Percentiles rank a stretch among this genome's conserved stretches.
Evolutionary conservation across 371 early-diverging fungal genomes (phyloP).

Genomic region (Coemansia sp.): DNA sequence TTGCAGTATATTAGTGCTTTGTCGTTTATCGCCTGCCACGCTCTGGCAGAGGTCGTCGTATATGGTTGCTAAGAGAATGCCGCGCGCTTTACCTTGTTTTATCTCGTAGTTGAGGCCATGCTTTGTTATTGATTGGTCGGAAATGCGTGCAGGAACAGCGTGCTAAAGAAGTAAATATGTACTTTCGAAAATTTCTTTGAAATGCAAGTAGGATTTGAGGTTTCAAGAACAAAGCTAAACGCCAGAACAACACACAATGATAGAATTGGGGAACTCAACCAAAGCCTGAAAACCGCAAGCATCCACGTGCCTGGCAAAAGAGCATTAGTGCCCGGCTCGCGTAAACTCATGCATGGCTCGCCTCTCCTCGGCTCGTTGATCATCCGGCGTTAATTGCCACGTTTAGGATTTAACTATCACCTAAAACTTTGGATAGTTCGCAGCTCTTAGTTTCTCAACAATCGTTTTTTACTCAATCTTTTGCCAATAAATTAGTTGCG

Average conservation of each 20-base stretch:
- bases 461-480: neutral
- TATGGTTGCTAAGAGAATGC: too few species aligned
- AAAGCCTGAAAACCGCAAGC: neutral
- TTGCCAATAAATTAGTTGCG: neutral
- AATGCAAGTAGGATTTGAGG: neutral
- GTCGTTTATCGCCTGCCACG: too few species aligned
- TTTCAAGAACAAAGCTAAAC: neutral
- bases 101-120: neutral
- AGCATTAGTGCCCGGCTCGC: neutral
- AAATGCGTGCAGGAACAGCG: neutral
- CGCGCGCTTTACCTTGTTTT: too few species aligned
- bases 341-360: neutral
- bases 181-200: neutral
- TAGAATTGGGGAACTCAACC: neutral
- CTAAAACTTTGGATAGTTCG: too few species aligned
- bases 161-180: neutral
- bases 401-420: neutral
- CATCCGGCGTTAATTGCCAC: neutral
- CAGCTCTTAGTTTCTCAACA: neutral
- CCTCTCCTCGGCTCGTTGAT: neutral
- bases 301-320: neutral
- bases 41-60: too few species aligned
- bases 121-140: neutral
- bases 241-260: neutral
- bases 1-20: too few species aligned